Evolutionary conservation across 352 stramenopile genomes (phyloP), one percentile per base, ranked within the genome.

Genomic region (Stramenopiles sp.): DNA sequence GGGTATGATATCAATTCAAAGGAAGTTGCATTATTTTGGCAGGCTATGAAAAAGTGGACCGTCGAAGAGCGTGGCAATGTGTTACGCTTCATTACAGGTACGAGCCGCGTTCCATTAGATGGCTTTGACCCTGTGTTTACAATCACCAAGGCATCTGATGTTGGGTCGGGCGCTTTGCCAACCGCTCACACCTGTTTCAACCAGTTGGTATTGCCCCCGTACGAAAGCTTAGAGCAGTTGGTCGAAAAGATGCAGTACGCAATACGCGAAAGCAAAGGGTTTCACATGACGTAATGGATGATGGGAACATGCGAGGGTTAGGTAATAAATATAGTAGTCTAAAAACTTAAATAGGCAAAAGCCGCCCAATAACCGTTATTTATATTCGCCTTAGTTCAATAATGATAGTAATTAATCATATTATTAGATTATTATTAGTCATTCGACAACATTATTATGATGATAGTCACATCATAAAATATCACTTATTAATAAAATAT

Each of bases 141-240:
- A 55, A 80, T 95, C 31, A 95, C 90, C 0, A 91, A 89, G 67
- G 92, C 90, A 0, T 88, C n/a, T n/a, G n/a, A n/a, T n/a, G n/a
- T n/a, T n/a, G n/a, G n/a, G n/a, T n/a, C n/a, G n/a, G 14, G 14
- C 14, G 86, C 90, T 4, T 81, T 95, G 8, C 90, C 90, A 67
- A 80, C 88, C 32, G 89, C 89, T 0, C 90, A 95, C 83, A 95
- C 90, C 1, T 95, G 90, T 80, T 95, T 95, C 84, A 95, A 95
- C 81, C 90, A 95, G 82, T 87, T 95, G 7, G 90, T 95, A 32
- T 85, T 95, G 25, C 90, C 90, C 1, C 88, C 91, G 81, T 94
- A 93, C 83, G 83, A 81, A 30, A 89, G 82, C 82, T 92, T 90
- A 80, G 84, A 89, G 81, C 83, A 83, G 0, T 83, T 94, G 7